Conservation (phyloP, 2,329 filamentous ascomycete genomes). For the Coniella lustricola region DNA sequence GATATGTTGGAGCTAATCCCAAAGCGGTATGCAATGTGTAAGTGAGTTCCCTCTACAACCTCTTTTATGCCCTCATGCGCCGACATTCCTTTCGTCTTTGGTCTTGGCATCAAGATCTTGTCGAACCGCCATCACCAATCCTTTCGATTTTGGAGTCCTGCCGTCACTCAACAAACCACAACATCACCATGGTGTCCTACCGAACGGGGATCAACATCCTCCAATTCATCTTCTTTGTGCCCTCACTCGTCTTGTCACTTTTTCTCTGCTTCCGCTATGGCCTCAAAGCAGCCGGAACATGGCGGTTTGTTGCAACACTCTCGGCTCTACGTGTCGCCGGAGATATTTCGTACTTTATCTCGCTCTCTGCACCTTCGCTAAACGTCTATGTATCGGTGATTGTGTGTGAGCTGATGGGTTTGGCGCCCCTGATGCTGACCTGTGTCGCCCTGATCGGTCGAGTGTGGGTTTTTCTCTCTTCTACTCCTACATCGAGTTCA, state of each 20-base stretch:
- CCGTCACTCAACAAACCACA: not conserved
- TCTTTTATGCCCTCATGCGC: not conserved
- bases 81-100: not conserved
- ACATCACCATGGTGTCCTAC: conserved; percentile 13
- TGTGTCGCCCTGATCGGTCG: conserved; percentile 12
- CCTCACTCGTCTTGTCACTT: conserved; percentile 6
- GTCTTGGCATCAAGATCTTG: not conserved
- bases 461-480: conserved; percentile 6
- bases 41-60: no score
- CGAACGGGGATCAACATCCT: conserved; percentile 16
- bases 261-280: conserved; percentile 17
- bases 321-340: conserved; percentile 12
- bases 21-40: not conserved
- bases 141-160: no score
- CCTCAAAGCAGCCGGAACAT: conserved; percentile 10
- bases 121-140: no score
- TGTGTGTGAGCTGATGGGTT: conserved; percentile 15
- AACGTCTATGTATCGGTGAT: conserved; percentile 11
- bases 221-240: conserved; percentile 14
- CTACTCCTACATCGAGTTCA: not conserved
- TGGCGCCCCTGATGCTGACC: conserved; percentile 15
- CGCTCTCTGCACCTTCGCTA: conserved; percentile 5
- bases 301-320: conserved; percentile 16
- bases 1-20: not conserved
- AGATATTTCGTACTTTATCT: conserved; percentile 14